Evolutionary conservation across 768 basidiomycete species (phyloP), one percentile per base, ranked within the genome.

Genomic region (Mycena floridula): DNA sequence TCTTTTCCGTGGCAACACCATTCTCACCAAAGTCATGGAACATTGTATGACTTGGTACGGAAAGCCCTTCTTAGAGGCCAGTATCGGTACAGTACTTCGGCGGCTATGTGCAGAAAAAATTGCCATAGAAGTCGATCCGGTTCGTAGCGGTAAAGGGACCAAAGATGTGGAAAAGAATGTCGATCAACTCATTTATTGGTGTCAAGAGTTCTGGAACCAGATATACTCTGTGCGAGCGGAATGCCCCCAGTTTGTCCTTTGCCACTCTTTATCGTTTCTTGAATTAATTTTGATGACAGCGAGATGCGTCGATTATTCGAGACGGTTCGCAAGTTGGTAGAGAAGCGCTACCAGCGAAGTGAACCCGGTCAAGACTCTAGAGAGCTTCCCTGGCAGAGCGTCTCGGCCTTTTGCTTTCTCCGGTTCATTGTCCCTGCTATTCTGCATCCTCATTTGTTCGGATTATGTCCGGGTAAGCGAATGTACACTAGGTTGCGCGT

Each of bases 381-480:
- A 30, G 72, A 84, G 25, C 64, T 89, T 25, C 85, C 79, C 25
- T 81, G 78, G 74, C 89, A 91, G 58, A 82, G 85, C 54, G 86
- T 94, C 35, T 89, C 86, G 26, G 90, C 91, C 1, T 93, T 94
- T 58, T 81, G 86, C 58, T 94, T 93, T 63, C 73, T 94, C 35
- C 78, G 91, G 32, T 91, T 93, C 61, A 84, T 94, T 48, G 87
- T 89, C 21, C 92, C 91, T 25, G 91, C 87, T 20, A 86, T 94
- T 46, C 72, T 93, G n/a, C 79, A 89, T 58, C 91, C 91, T 2
- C 86, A 91, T 61, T 64, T 90, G 4, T 93, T 89, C 56, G 82
- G 86, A 21, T 68, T 94, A 42, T 81, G 71, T 52, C 78, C 80
- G 59, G 89, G 89, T 87, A 59, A 25, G 66, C 4, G 4, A 3